phyloP scores from a whole-genome alignment of 306 rosid species.

The Argentina anserina region DNA sequence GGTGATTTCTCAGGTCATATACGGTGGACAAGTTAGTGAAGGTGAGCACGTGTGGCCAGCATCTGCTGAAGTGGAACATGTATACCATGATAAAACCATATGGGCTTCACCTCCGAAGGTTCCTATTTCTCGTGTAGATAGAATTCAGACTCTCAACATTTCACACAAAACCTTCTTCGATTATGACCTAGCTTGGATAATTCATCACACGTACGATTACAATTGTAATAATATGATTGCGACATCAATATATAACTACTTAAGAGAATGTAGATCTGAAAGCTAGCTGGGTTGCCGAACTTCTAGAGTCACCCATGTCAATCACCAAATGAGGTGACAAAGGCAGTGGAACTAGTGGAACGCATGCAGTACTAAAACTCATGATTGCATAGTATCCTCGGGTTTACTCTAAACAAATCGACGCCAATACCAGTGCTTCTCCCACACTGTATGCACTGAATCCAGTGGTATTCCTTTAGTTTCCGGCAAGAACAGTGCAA shows the following conservation, averaged over 20 bases:
- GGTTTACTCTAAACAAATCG: slow-evolving; percentile 31
- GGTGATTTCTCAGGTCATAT: too few relatives aligned
- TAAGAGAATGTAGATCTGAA: neutral
- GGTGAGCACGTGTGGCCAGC: too few relatives aligned
- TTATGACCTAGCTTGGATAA: neutral
- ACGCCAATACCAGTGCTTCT: slow-evolving; percentile 64
- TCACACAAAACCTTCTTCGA: neutral
- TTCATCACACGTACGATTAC: neutral
- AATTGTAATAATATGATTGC: neutral
- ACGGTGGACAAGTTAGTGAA: too few relatives aligned
- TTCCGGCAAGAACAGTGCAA: slow-evolving; percentile 59
- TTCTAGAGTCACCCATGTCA: neutral
- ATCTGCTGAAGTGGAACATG: too few relatives aligned
- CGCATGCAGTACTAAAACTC: neutral
- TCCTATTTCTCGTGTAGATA: too few relatives aligned
- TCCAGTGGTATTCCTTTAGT: slow-evolving; percentile 66
- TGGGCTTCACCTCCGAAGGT: too few relatives aligned
- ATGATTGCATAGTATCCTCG: neutral
- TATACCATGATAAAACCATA: too few relatives aligned
- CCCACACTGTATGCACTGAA: slow-evolving; percentile 54
- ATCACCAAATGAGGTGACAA: neutral
- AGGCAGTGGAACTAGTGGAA: neutral
- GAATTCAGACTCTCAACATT: too few relatives aligned
- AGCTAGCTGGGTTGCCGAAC: neutral
- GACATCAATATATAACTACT: neutral